Evolutionary conservation across 345 rosid genomes (phyloP), one percentile per base, ranked within the genome.

Genomic region (Aquilaria sinensis): DNA sequence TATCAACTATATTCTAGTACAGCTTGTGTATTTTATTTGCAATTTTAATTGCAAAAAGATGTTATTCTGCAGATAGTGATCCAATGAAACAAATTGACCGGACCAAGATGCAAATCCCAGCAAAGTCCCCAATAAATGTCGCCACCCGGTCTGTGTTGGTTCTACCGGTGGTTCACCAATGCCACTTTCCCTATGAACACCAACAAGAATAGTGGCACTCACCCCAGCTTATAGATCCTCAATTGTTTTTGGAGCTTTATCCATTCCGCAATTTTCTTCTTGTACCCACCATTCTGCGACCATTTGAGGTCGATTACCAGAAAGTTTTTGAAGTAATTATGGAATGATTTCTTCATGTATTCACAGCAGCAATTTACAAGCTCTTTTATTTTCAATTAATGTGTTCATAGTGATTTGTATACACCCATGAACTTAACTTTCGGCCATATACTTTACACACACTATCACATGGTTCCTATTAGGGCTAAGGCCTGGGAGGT

Each of bases 181-280:
- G 81, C 90, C 49, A 87, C 84, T 13, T 77, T 72, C 3, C 97
- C 97, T 9, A 92, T 95, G 58, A 90, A 90, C 0, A 85, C 97
- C 0, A 90, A 78, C 51, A 90, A 60, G 70, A 87, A 87, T 52
- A 95, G 95, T 2, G 97, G 95, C 67, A 90, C 47, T 2, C 92
- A 87, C 4, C 97, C 95, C 57, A 90, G 33, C 68, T 90, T 92
- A 64, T 90, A 90, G 60, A 87, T 87, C 76, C 95, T 74, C 60
- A 85, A 83, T 62, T 95, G 57, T 70, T 90, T 90, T 33, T 90
- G 92, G 6, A 90, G 63, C 82, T 90, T 95, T 95, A 90, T 87
- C 97, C 97, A 90, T 49, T 90, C 97, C 2, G 83, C 78, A 12
- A 90, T 83, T 68, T 74, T 85, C 31, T 74, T 78, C 2, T 90